Evolutionary conservation across 768 basidiomycete species (phyloP).

Genomic region (Boletus rubroflammeus): DNA sequence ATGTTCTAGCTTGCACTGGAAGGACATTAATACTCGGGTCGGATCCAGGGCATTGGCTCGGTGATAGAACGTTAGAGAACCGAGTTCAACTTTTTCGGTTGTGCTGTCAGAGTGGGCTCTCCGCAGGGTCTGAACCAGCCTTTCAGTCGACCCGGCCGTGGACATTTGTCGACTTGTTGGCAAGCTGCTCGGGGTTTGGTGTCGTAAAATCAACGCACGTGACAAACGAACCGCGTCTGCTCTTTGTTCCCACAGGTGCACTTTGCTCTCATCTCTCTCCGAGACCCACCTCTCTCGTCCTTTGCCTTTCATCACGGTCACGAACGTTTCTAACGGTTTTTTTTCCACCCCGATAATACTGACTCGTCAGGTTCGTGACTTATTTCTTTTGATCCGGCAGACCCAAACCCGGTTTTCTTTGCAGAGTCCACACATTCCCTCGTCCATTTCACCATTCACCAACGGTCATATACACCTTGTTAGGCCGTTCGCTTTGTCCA

Average conservation of each 20-base stretch:
- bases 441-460: slow-evolving; percentile 6
- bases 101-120: neutral
- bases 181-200: neutral
- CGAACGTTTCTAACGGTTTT: slow-evolving; percentile 16
- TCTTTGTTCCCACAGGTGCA: slow-evolving; percentile 16
- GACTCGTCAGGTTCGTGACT: slow-evolving; percentile 13
- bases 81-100: neutral
- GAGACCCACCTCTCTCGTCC: slow-evolving; percentile 6
- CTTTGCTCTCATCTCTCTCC: slow-evolving; percentile 4
- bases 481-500: neutral
- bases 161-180: neutral
- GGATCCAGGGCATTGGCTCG: neutral
- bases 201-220: slow-evolving; percentile 31
- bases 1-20: neutral
- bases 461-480: neutral
- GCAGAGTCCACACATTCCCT: slow-evolving; percentile 29
- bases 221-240: slow-evolving; percentile 32
- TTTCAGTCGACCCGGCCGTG: neutral
- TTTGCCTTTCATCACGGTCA: slow-evolving; percentile 6
- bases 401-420: neutral
- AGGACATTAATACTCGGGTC: neutral
- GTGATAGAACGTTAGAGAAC: neutral
- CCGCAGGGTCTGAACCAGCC: neutral
- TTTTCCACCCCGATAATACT: slow-evolving; percentile 6
- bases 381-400: neutral